These are phyloP conservation scores for Nothophaeocryptopus gaeumannii DNA, from an alignment of 2,329 filamentous ascomycete species.

Conservation along the genomic window DNA sequence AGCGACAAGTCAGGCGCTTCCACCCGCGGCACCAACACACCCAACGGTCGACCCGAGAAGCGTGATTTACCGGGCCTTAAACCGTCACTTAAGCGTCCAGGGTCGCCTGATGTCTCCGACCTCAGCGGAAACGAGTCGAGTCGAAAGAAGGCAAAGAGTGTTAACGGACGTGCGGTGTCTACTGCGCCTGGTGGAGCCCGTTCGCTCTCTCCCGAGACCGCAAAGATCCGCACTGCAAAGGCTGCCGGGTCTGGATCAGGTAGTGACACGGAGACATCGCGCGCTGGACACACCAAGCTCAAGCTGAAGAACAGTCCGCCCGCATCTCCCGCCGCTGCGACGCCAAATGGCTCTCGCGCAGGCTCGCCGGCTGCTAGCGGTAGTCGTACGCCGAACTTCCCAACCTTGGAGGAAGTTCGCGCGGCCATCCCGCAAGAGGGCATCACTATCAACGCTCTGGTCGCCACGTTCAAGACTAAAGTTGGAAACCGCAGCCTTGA, in stretches of 20 bases:
- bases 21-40: conserved; percentile 68
- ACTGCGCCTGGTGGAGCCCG: conserved; percentile 22
- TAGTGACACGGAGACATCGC: conserved; percentile 71
- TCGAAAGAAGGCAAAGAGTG: conserved; percentile 62
- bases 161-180: conserved; percentile 41
- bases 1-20: conserved; percentile 56
- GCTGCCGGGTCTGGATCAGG: conserved; percentile 53
- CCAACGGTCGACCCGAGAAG: conserved; percentile 55
- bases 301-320: conserved; percentile 53
- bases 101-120: conserved; percentile 84
- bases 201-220: conserved; percentile 24
- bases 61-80: conserved; percentile 53
- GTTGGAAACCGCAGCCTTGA: conserved; percentile 37
- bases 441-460: conserved; percentile 42
- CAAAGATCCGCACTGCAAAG: conserved; percentile 3
- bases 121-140: conserved; percentile 87
- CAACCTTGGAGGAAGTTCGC: conserved; percentile 45
- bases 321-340: conserved; percentile 38
- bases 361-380: conserved; percentile 31
- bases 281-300: conserved; percentile 56
- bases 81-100: conserved; percentile 70
- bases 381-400: conserved; percentile 32
- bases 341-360: conserved; percentile 34
- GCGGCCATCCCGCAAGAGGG: conserved; percentile 45
- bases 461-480: conserved; percentile 42